These are phyloP conservation scores for Euphorbia celastroides DNA, from an alignment of 441 rosid genomes.

Conservation along the genomic window DNA sequence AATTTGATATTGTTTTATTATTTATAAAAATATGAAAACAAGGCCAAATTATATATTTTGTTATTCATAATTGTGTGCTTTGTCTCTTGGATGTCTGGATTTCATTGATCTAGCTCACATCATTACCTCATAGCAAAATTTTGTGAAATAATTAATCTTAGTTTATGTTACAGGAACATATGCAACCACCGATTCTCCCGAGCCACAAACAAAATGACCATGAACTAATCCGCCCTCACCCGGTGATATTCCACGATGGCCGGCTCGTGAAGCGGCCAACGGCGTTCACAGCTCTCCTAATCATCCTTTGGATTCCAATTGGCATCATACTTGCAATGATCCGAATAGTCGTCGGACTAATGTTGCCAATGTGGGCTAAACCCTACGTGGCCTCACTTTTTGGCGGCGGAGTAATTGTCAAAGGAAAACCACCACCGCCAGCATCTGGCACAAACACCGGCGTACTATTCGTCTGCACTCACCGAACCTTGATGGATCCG, in stretches of 20 bases:
- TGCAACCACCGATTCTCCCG: constrained; percentile 42
- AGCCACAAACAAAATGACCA: constrained; percentile 20
- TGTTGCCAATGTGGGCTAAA: constrained; percentile 61
- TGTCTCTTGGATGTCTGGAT: too few species aligned
- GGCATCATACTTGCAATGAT: constrained; percentile 56
- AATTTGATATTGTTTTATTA: too few species aligned
- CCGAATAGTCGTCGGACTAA: constrained; percentile 41
- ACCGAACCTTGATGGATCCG: constrained; percentile 87
- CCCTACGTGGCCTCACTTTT: constrained; percentile 41
- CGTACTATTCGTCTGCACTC: constrained; percentile 82
- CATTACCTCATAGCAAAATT: not conserved
- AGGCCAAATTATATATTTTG: too few species aligned
- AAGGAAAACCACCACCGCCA: constrained; percentile 69
- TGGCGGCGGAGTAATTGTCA: constrained; percentile 57
- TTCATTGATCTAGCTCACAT: too few species aligned
- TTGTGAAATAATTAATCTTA: not conserved
- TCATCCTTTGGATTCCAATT: constrained; percentile 78
- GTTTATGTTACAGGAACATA: constrained; percentile 41
- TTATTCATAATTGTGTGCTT: too few species aligned
- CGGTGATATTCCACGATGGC: constrained; percentile 91
- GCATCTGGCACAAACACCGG: constrained; percentile 37
- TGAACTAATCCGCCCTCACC: constrained; percentile 47
- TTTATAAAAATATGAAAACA: too few species aligned
- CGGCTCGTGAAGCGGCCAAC: constrained; percentile 82
- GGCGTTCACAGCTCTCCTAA: constrained; percentile 56